phyloP scores from a whole-genome alignment of 257 asterid genomes.

The Jacaranda copaia region DNA sequence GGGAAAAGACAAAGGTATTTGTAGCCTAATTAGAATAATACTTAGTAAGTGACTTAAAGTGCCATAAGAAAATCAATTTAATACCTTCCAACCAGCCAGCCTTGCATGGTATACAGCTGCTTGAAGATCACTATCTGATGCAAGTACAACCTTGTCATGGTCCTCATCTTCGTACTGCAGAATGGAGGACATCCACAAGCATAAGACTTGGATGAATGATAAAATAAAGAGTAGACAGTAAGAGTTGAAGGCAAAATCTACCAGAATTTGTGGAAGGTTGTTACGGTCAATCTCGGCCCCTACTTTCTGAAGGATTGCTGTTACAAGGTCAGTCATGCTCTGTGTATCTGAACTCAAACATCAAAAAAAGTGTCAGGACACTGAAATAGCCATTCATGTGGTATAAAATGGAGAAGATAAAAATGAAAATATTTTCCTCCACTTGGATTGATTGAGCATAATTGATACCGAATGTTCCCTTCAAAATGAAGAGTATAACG shows the following conservation, averaged over 20 bases:
- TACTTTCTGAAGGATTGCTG: conserved; percentile 89
- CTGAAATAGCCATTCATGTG: not conserved
- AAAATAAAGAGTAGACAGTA: not conserved
- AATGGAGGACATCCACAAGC: conserved; percentile 9
- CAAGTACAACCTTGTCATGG: conserved; percentile 81
- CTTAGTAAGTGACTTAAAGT: not conserved
- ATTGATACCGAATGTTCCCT: too few species aligned
- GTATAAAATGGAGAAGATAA: conserved; percentile 2
- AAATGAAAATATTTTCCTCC: not conserved
- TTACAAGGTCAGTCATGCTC: conserved; percentile 72
- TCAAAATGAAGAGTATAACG: too few species aligned
- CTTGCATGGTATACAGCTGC: conserved; percentile 93
- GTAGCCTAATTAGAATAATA: not conserved
- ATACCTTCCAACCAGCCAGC: conserved; percentile 96
- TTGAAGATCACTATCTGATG: conserved; percentile 88
- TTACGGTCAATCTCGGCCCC: conserved; percentile 88
- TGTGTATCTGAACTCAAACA: conserved; percentile 58
- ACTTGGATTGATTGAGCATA: too few species aligned
- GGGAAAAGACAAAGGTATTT: too few species aligned
- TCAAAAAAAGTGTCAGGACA: not conserved
- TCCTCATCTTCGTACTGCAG: conserved; percentile 96
- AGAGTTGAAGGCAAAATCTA: conserved; percentile 29
- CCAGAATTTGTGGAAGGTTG: conserved; percentile 94
- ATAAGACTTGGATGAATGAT: conserved; percentile 3
- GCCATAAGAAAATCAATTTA: not conserved